Base-by-base conservation (phyloP, 805 yeast genomes). In the Lachancea waltii region DNA sequence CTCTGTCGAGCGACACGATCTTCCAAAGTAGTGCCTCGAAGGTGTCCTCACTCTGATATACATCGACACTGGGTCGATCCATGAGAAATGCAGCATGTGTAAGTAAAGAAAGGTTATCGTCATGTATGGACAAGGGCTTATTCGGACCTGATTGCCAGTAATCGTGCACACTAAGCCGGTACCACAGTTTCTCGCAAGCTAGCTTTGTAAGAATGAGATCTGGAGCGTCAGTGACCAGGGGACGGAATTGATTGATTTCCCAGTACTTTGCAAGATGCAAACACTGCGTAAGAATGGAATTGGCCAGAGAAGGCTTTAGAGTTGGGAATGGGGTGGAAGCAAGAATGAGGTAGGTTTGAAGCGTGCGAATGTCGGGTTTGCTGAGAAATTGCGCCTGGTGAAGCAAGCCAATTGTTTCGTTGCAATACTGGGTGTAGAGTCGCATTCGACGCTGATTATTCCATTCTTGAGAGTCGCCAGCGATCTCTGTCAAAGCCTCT, bases 11-110 rank as follows among this genome's bases (percentile, higher is more conserved):
- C 2, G 62, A 58, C 1, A 50, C 31, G 1, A 59, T 38, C 28
- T 58, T 59, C 64, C 64, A 59, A 24, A 42, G 45, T 1, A 56
- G 35, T 1, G 51, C 41, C 35, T 59, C 64, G 31, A 53, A 54
- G 28, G 42, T 48, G 13, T 52, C 57, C 21, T 58, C 62, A 7
- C 46, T 46, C 30, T 51, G 49, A 28, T 52, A 54, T 3, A 52
- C 46, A 40, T 58, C 58, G 4, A 46, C 40, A 22, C 38, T 43
- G 7, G 53, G 51, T 23, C 45, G 38, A 40, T 51, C 58, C 37
- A 35, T 26, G 30, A 50, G 41, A 22, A 45, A 50, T 4, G 58
- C 54, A 1, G 58, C 54, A 33, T 56, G 61, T 15, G 46, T 54
- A 14, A 58, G 35, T 13, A 55, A 7, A 1, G 63, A 56, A 7